Base-by-base conservation (phyloP, 164 flowering plant genomes). In the Umbilicus rupestris region DNA sequence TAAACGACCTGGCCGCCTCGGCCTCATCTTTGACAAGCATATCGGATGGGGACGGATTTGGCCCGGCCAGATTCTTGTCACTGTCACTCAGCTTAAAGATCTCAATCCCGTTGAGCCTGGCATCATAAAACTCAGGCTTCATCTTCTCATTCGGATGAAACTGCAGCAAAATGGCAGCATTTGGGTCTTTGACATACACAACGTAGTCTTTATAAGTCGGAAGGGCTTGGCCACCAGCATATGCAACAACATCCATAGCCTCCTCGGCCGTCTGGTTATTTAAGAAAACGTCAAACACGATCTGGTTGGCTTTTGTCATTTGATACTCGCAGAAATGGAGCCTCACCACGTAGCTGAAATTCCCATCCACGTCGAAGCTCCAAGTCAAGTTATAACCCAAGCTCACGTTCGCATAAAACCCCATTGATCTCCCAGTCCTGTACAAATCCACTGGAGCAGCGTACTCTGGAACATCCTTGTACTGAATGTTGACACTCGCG, bases 91-190 rank as follows among this genome's bases (percentile, higher is more conserved):
- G 16, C 79, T 92, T 89, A 74, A 92, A 89, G 2, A 92, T 74
- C 78, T 92, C 96, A 52, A 89, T 22, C 6, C 98, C 96, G 67
- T 89, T 92, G 7, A 92, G 79, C 2, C 81, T 46, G 10, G 88
- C 75, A 70, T 92, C 92, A 28, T 68, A 70, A 58, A 20, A 80
- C 37, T 87, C 81, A 19, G 97, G 84, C 55, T 75, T 73, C 10
- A n/a, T 20, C 9, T 22, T 7, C 0, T 35, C 28, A 1, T 72
- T 6, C 0, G 97, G 96, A 16, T 75, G 80, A 59, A 91, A 60
- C 76, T 78, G 67, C 0, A 90, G 68, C 55, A 76, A 60, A 2
- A 81, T 78, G 8, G 78, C 81, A 0, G 83, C 85, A 0, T 33
- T 12, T 10, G 42, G 63, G 50, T 84, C 82, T 12, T 7, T 20